Evolutionary conservation across 441 rosid genomes (phyloP).

Genomic region (Gossypium schwendimanii): DNA sequence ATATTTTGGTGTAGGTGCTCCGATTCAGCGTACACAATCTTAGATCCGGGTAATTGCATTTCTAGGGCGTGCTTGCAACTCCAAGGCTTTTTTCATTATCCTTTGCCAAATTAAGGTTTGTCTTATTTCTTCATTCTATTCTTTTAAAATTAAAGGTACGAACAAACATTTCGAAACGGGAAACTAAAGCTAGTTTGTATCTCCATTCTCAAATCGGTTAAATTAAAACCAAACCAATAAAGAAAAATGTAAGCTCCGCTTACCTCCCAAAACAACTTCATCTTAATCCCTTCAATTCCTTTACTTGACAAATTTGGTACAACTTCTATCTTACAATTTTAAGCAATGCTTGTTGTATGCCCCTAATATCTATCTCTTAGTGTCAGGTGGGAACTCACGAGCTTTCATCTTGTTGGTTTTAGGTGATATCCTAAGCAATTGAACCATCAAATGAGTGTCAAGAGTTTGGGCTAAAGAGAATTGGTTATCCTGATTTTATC

Average conservation of each 20-base stretch:
- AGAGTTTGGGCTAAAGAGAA: slow-evolving; percentile 17
- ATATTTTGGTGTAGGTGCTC: neutral
- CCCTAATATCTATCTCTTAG: neutral
- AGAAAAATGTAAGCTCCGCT: neutral
- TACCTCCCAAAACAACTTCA: neutral
- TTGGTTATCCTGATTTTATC: slow-evolving; percentile 3
- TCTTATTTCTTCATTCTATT: neutral
- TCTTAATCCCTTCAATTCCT: neutral
- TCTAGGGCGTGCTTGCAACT: slow-evolving; percentile 6
- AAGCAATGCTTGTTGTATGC: neutral
- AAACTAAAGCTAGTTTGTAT: neutral
- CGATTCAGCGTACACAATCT: slow-evolving; percentile 1
- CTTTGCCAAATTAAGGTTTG: slow-evolving; percentile 3
- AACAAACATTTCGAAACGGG: neutral
- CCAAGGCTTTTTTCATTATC: neutral
- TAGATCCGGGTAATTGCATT: neutral
- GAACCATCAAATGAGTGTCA: slow-evolving; percentile 16
- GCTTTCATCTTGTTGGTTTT: slow-evolving; percentile 1
- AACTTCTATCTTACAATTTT: neutral
- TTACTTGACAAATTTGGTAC: neutral
- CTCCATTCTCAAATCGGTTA: neutral
- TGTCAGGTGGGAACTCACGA: neutral
- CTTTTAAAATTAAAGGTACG: neutral
- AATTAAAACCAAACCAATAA: neutral
- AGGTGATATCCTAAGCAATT: slow-evolving; percentile 14